phyloP scores from a whole-genome alignment of 306 rosid species.

The Carpinus viminea region DNA sequence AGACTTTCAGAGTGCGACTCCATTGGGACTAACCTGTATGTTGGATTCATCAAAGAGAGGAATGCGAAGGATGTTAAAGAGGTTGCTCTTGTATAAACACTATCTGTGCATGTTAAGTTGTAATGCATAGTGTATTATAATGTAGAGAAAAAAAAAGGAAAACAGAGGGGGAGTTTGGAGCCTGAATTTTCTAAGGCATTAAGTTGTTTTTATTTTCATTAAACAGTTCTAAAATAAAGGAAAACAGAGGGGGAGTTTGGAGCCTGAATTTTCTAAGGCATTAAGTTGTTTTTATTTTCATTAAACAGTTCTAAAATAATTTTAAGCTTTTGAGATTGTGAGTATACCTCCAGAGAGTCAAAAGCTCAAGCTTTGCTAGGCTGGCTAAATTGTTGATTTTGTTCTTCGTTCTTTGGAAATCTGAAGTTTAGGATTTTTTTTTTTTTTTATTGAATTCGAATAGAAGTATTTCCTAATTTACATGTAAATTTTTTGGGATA shows the following conservation, averaged over 20 bases:
- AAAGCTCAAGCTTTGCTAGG: background rate
- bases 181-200: background rate
- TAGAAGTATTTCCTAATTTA: background rate
- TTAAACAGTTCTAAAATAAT: background rate
- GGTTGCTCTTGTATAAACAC: constrained; percentile 50
- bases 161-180: background rate
- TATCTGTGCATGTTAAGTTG: constrained; percentile 17
- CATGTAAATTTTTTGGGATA: background rate
- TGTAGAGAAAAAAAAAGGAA: background rate
- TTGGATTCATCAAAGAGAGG: constrained; percentile 57
- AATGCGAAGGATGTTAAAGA: constrained; percentile 39
- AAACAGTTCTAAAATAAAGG: too few relatives aligned
- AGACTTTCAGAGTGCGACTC: constrained; percentile 51
- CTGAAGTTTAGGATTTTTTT: too few relatives aligned
- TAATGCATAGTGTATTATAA: constrained; percentile 24
- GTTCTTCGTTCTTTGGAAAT: background rate
- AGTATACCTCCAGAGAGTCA: background rate
- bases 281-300: background rate
- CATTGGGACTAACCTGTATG: constrained; percentile 56
- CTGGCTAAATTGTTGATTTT: background rate
- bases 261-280: too few relatives aligned
- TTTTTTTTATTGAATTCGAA: background rate
- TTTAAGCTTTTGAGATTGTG: background rate
- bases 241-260: too few relatives aligned
- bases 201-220: too few relatives aligned